These are phyloP conservation scores for Kwoniella dejecticola DNA, from an alignment of 768 basidiomycete genomes.

Conservation along the genomic window DNA sequence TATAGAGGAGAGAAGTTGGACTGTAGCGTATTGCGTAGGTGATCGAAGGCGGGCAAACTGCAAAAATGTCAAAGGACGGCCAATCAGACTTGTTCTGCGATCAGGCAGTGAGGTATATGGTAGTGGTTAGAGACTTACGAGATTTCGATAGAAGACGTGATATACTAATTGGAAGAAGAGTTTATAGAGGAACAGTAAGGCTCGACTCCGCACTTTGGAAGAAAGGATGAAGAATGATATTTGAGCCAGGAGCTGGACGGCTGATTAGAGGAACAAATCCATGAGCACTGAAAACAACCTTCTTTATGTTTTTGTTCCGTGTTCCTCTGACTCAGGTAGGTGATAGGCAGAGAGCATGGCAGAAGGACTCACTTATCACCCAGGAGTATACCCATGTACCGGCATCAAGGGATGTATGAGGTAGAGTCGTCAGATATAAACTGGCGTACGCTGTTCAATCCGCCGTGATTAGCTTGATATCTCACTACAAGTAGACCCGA, in stretches of 20 bases:
- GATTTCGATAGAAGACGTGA: conserved; percentile 52
- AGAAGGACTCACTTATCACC: conserved; percentile 51
- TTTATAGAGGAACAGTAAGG: conserved; percentile 58
- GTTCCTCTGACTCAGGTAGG: too few species aligned
- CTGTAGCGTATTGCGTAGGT: conserved; percentile 55
- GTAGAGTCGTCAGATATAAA: conserved; percentile 57
- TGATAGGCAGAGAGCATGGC: too few species aligned
- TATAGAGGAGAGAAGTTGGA: conserved; percentile 56
- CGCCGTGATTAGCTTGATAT: neutral
- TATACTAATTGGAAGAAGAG: conserved; percentile 54
- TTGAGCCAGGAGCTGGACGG: conserved; percentile 49
- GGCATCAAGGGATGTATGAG: conserved; percentile 57
- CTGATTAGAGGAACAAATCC: conserved; percentile 17
- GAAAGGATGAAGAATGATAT: conserved; percentile 56
- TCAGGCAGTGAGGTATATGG: neutral
- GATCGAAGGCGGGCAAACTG: conserved; percentile 57
- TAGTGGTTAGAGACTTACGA: conserved; percentile 32
- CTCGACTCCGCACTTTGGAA: conserved; percentile 56
- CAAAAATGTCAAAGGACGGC: neutral
- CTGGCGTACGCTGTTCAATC: conserved; percentile 54
- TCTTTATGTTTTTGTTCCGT: too few species aligned
- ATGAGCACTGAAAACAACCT: too few species aligned
- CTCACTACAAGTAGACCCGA: too few species aligned
- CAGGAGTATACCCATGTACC: conserved; percentile 58
- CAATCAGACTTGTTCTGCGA: neutral